phyloP scores from a whole-genome alignment of 495 filamentous ascomycete species.

The Penicillium coprophilum region DNA sequence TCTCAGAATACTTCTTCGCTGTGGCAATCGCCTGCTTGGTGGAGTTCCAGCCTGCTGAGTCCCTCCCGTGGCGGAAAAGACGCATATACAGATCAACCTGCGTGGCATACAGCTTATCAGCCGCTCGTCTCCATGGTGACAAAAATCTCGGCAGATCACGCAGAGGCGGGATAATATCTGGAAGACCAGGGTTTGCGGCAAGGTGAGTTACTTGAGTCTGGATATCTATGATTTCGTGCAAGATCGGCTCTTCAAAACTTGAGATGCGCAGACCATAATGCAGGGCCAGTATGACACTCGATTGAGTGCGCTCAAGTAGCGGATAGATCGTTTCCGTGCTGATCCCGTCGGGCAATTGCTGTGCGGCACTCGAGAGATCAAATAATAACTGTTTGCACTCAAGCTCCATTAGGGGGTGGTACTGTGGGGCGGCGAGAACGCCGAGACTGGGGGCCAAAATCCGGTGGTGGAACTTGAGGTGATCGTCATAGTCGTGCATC shows the following conservation, averaged over 20 bases:
- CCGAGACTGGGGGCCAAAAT: constrained; percentile 31
- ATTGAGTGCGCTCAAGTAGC: constrained; percentile 30
- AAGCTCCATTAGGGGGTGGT: constrained; percentile 31
- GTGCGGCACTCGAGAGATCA: constrained; percentile 17
- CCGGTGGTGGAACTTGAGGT: constrained; percentile 33
- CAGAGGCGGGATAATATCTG: constrained; percentile 35
- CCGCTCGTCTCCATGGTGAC: constrained; percentile 34
- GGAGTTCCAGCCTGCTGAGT: constrained; percentile 28
- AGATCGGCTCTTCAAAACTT: constrained; percentile 25
- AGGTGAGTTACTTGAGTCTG: constrained; percentile 28
- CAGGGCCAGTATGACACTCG: constrained; percentile 33
- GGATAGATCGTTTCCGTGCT: constrained; percentile 26
- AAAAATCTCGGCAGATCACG: constrained; percentile 32
- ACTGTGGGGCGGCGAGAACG: constrained; percentile 16
- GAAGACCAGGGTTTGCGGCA: constrained; percentile 29
- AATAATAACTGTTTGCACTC: constrained; percentile 31
- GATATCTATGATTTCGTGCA: constrained; percentile 29
- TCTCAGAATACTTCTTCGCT: constrained; percentile 17
- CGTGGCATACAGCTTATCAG: constrained; percentile 23
- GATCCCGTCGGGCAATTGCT: constrained; percentile 1
- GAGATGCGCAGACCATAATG: constrained; percentile 38
- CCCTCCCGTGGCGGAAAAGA: constrained; percentile 24
- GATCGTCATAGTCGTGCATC: constrained; percentile 35
- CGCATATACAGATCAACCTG: constrained; percentile 32
- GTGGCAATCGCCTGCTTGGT: constrained; percentile 32